These are phyloP conservation scores for Saccharomyces mikatae DNA, from an alignment of 805 yeast species.

Conservation along the genomic window DNA sequence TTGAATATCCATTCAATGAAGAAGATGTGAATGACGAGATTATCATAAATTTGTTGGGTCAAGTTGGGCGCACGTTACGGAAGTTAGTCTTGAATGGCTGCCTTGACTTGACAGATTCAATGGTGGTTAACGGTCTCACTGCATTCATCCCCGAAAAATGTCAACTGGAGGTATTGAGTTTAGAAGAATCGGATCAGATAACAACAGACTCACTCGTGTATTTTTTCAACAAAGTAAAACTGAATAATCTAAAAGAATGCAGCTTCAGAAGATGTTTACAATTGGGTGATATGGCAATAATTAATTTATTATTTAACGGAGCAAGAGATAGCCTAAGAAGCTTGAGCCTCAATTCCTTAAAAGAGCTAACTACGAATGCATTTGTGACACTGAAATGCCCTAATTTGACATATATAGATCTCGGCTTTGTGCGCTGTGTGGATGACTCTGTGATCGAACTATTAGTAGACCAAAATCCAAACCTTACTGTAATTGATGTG, in stretches of 20 bases:
- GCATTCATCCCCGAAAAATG: conserved; percentile 42
- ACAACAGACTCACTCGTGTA: conserved; percentile 59
- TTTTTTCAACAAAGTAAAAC: conserved; percentile 42
- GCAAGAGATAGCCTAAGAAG: conserved; percentile 53
- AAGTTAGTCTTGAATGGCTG: conserved; percentile 67
- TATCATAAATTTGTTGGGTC: conserved; percentile 50
- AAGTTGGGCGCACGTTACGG: conserved; percentile 53
- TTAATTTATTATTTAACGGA: conserved; percentile 55
- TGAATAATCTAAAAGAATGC: conserved; percentile 51
- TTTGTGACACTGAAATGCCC: conserved; percentile 47
- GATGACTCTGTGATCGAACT: conserved; percentile 60
- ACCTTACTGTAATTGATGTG: conserved; percentile 61
- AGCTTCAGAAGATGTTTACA: conserved; percentile 59
- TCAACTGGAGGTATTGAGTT: conserved; percentile 46
- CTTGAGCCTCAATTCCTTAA: conserved; percentile 67
- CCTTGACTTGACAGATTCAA: conserved; percentile 57
- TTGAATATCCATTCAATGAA: conserved; percentile 61
- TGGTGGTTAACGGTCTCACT: conserved; percentile 47
- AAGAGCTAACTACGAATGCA: conserved; percentile 42
- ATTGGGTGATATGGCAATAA: conserved; percentile 54
- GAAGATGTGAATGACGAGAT: conserved; percentile 62
- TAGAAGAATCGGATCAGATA: conserved; percentile 52
- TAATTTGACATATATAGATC: conserved; percentile 57
- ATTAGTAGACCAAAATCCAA: conserved; percentile 51
- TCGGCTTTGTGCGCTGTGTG: conserved; percentile 71